Evolutionary conservation across 768 basidiomycete genomes (phyloP), one percentile per base, ranked within the genome.

Genomic region (Calocera viscosa): DNA sequence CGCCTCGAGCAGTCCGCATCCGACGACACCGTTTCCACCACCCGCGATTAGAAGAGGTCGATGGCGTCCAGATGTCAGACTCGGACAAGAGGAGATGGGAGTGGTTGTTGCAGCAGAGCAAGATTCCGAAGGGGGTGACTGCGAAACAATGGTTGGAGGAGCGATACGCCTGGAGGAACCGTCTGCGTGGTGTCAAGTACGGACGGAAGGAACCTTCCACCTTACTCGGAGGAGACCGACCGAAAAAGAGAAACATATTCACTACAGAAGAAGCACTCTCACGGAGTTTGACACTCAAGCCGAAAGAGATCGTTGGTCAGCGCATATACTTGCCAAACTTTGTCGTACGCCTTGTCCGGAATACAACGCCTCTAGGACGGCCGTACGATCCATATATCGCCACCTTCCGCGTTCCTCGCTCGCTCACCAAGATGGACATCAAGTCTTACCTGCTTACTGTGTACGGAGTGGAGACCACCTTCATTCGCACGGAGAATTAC

Each of bases 401-500:
- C 10, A 97, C 94, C 1, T 95, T 97, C 80, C 90, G 91, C 66
- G 82, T 95, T 41, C 22, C 74, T n/a, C 84, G 85, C 69, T 88
- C 85, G 47, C 81, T 94, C 76, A 96, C 93, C 47, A 97, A 97
- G 78, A 90, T 88, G 67, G 94, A 97, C 77, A 79, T 97, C 39
- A 87, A 92, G 41, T 88, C 89, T 0, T 93, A 95, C 74, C 83
- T 97, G 60, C 77, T 78, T 64, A 82, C 91, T 35, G 83, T 88
- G n/a, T 97, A 97, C 71, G 90, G 90, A 68, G 86, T 97, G 53
- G 80, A 86, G 72, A 88, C 89, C 68, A 95, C 93, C 7, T 96
- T 94, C 75, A 91, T 97, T 69, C 91, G 94, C 64, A 97, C 94
- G n/a, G 90, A 91, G 80, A 91, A 90, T 79, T 91, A 92, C 72